Conservation (phyloP, 164 flowering plant genomes). For the Umbellularia californica region DNA sequence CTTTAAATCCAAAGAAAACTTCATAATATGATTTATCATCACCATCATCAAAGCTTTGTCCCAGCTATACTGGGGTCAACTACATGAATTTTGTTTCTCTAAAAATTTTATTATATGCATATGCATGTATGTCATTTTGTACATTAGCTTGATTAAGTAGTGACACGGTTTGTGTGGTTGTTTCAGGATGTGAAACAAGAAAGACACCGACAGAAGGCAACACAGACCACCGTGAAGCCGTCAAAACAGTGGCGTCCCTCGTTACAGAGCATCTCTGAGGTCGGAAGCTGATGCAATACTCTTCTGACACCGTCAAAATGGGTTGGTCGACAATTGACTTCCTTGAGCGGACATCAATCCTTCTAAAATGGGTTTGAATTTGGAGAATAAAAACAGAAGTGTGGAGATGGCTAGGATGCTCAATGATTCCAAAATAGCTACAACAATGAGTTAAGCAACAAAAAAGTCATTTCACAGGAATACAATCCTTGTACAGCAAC, state of each 20-base stretch:
- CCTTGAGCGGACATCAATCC: background rate
- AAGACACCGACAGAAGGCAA: slow-evolving; percentile 39
- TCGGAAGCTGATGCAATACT: slow-evolving; percentile 13
- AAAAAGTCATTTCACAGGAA: background rate
- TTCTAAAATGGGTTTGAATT: background rate
- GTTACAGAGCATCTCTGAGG: slow-evolving; percentile 85
- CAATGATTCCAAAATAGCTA: background rate
- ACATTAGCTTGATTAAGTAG: background rate
- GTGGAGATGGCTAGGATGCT: background rate
- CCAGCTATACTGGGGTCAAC: too few species aligned
- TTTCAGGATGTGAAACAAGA: slow-evolving; percentile 30
- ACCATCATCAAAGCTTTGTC: too few species aligned
- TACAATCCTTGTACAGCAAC: slow-evolving; percentile 5
- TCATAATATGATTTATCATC: too few species aligned
- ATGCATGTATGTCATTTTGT: too few species aligned
- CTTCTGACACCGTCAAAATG: background rate
- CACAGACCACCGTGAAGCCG: slow-evolving; percentile 39
- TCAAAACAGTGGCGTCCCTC: slow-evolving; percentile 85
- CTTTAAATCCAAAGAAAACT: too few species aligned
- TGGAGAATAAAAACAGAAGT: background rate
- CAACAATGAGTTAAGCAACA: background rate
- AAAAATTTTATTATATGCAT: too few species aligned
- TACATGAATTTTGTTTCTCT: background rate
- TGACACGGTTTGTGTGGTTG: background rate
- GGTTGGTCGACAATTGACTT: background rate